A percentile compares a stretch with the other conserved stretches of the same genome.
phyloP scores from a whole-genome alignment of 2,329 filamentous ascomycete genomes.

The Byssochlamys sp. region DNA sequence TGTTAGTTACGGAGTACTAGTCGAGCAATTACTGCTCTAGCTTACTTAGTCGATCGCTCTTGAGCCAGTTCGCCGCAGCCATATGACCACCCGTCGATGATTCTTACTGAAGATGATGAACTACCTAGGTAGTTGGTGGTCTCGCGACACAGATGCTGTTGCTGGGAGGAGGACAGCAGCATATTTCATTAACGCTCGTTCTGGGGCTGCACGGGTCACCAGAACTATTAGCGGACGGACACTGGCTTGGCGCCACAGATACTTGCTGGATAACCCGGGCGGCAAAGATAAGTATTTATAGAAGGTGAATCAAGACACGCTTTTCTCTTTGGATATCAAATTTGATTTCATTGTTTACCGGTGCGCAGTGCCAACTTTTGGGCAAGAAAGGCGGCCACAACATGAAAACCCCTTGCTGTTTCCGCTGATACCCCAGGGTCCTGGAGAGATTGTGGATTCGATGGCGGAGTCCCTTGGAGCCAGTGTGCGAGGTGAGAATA shows the following conservation, averaged over 20 bases:
- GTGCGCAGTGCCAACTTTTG: background rate
- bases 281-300: background rate
- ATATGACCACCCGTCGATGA: background rate
- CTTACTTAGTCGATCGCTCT: background rate
- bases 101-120: background rate
- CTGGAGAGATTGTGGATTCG: too few relatives aligned
- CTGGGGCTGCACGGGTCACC: background rate
- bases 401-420: background rate
- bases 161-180: background rate
- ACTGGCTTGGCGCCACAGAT: background rate
- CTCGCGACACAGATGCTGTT: background rate
- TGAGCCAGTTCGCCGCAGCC: background rate
- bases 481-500: too few relatives aligned
- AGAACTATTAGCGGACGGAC: background rate
- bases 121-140: background rate
- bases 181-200: background rate
- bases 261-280: background rate
- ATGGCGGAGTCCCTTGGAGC: too few relatives aligned
- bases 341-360: background rate
- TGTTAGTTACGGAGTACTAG: conserved; percentile 5
- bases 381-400: background rate
- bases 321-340: background rate
- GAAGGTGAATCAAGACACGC: background rate
- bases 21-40: background rate
- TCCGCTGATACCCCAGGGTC: background rate